A percentile compares a stretch with the other conserved stretches of the same genome.
These are phyloP conservation scores for Myriosclerotinia curreyana DNA, from an alignment of 2,329 filamentous ascomycete genomes.

Conservation along the genomic window DNA sequence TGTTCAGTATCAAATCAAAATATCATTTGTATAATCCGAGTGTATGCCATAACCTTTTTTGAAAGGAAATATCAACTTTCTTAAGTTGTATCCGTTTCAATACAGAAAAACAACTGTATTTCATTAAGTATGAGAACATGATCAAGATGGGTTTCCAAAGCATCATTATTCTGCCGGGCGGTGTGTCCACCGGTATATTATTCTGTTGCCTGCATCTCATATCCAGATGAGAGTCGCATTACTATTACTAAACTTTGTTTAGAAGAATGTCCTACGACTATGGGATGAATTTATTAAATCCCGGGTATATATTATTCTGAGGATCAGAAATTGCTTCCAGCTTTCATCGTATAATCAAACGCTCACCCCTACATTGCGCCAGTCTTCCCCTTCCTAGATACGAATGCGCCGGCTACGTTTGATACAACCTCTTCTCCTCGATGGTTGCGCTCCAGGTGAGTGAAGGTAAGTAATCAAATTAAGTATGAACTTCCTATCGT, in stretches of 20 bases:
- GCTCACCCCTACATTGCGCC: background rate
- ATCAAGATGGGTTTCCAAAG: background rate
- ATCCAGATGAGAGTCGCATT: background rate
- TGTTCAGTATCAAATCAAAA: background rate
- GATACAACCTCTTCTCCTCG: constrained; percentile 65
- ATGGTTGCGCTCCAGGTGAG: constrained; percentile 50
- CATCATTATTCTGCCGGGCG: constrained; percentile 15
- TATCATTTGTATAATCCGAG: background rate
- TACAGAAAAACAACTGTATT: background rate
- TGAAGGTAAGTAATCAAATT: constrained; percentile 51
- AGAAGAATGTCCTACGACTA: background rate
- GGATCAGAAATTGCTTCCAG: background rate
- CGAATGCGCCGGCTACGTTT: constrained; percentile 45
- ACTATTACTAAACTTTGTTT: background rate
- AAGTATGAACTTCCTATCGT: constrained; percentile 14
- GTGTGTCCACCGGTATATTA: background rate
- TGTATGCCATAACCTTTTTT: background rate
- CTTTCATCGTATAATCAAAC: background rate
- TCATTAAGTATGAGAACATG: background rate
- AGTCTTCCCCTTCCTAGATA: background rate
- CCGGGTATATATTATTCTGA: background rate
- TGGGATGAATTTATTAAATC: background rate
- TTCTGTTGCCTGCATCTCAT: background rate
- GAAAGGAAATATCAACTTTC: background rate
- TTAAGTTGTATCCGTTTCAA: no score